phyloP scores from a whole-genome alignment of 257 asterid species.

The Penstemon davidsonii region DNA sequence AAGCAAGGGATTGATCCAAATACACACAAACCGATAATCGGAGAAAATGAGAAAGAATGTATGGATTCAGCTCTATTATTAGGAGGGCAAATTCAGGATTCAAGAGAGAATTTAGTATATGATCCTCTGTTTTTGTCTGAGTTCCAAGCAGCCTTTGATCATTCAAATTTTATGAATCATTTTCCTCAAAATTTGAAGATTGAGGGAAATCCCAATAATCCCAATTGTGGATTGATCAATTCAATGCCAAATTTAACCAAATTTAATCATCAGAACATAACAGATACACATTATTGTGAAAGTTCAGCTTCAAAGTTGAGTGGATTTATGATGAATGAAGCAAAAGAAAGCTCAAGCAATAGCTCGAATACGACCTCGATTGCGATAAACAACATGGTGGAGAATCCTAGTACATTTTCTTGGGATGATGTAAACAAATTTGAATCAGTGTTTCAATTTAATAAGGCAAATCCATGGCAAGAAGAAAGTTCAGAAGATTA shows the following conservation, averaged over 20 bases:
- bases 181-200: constrained; percentile 17
- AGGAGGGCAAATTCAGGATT: constrained; percentile 24
- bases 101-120: constrained; percentile 32
- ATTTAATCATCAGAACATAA: constrained; percentile 39
- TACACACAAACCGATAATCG: constrained; percentile 59
- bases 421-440: constrained; percentile 55
- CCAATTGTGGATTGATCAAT: constrained; percentile 30
- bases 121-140: constrained; percentile 66
- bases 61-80: constrained; percentile 28
- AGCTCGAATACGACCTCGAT: background rate
- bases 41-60: constrained; percentile 29
- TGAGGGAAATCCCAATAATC: constrained; percentile 13
- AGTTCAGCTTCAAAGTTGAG: constrained; percentile 42
- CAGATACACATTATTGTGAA: constrained; percentile 31
- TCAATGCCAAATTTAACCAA: constrained; percentile 48
- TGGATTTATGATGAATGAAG: constrained; percentile 31
- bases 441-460: constrained; percentile 48
- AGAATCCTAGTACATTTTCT: constrained; percentile 33
- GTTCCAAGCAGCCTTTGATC: constrained; percentile 52
- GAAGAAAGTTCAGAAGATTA: constrained; percentile 40
- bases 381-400: constrained; percentile 24
- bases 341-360: constrained; percentile 32
- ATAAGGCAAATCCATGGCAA: constrained; percentile 30
- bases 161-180: constrained; percentile 30
- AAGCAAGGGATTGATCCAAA: constrained; percentile 85